These are phyloP conservation scores for Pythium apleroticum DNA, from an alignment of 352 stramenopile species.

Conservation along the genomic window DNA sequence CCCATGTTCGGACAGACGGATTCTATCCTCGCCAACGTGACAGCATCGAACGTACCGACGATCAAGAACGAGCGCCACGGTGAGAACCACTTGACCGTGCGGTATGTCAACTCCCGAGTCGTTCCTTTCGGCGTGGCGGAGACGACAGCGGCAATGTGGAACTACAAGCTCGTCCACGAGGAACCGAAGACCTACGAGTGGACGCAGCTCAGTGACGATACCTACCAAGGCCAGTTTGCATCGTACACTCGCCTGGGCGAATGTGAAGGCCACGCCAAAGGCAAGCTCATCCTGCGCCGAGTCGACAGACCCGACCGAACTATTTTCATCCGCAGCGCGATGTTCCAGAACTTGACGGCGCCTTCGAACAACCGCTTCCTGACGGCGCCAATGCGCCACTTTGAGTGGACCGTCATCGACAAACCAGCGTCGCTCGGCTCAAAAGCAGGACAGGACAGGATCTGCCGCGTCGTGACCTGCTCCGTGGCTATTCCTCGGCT, in stretches of 20 bases:
- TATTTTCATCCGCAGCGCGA: slow-evolving; percentile 6
- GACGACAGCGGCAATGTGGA: slow-evolving; percentile 7
- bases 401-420: slow-evolving; percentile 8
- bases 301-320: background rate
- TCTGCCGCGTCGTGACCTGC: slow-evolving; percentile 14
- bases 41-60: background rate
- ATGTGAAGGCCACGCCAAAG: background rate
- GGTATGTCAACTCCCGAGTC: slow-evolving; percentile 1
- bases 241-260: slow-evolving; percentile 1
- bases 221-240: slow-evolving; percentile 3
- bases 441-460: background rate
- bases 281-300: slow-evolving; percentile 10
- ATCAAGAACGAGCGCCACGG: background rate
- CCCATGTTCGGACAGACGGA: slow-evolving; percentile 7
- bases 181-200: slow-evolving; percentile 2
- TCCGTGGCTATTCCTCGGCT: background rate
- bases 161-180: slow-evolving; percentile 1
- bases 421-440: background rate
- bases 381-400: slow-evolving; percentile 3
- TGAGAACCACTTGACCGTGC: background rate
- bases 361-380: background rate
- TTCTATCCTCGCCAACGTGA: slow-evolving; percentile 2
- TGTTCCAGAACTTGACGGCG: background rate
- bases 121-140: slow-evolving; percentile 6
- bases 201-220: background rate